Evolutionary conservation across 257 asterid species (phyloP).

Genomic region (Solanum verrucosum): DNA sequence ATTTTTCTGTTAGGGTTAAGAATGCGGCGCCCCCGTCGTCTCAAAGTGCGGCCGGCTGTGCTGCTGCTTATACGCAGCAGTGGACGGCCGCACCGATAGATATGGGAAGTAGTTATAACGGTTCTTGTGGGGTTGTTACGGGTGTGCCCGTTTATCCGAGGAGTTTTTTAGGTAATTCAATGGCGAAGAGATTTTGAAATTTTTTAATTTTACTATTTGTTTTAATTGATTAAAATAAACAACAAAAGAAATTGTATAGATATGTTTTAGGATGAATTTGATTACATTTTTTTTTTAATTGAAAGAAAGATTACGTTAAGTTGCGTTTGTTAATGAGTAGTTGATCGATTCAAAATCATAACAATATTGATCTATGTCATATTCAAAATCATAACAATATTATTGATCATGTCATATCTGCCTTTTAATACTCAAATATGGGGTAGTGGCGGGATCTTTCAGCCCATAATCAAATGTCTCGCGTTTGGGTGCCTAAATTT

Average conservation of each 20-base stretch:
- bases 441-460: background rate
- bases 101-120: slow-evolving; percentile 6
- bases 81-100: slow-evolving; percentile 7
- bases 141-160: slow-evolving; percentile 39
- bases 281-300: background rate
- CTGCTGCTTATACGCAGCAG: slow-evolving; percentile 22
- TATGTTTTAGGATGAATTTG: background rate
- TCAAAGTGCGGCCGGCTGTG: slow-evolving; percentile 1
- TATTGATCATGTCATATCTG: background rate
- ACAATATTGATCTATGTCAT: too few species aligned
- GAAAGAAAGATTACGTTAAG: background rate
- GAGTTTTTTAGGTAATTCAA: background rate
- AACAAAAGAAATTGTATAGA: background rate
- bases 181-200: background rate
- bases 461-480: background rate
- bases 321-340: background rate
- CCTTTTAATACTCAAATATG: background rate
- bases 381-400: too few species aligned
- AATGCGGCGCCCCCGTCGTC: slow-evolving; percentile 4
- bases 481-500: background rate
- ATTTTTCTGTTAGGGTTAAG: slow-evolving; percentile 48
- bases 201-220: background rate
- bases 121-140: slow-evolving; percentile 21
- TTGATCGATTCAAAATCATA: too few species aligned
- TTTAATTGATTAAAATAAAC: background rate